phyloP scores from a whole-genome alignment of 2,329 filamentous ascomycete species.

The Cercospora sojina region DNA sequence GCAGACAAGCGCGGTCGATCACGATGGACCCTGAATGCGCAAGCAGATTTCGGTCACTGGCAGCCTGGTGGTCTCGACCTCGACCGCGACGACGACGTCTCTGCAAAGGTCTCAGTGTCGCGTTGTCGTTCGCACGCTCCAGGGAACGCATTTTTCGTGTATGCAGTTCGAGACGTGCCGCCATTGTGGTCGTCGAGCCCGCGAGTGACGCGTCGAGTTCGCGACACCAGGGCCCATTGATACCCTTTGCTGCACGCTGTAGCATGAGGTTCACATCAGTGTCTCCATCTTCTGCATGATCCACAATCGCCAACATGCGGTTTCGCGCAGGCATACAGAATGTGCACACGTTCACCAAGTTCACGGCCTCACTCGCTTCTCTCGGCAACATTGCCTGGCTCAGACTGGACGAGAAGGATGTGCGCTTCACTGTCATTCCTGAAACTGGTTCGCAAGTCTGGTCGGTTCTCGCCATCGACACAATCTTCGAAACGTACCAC shows the following conservation, averaged over 20 bases:
- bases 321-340: constrained; percentile 38
- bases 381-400: constrained; percentile 86
- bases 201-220: background rate
- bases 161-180: background rate
- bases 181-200: background rate
- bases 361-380: constrained; percentile 62
- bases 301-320: constrained; percentile 43
- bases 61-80: background rate
- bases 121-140: background rate
- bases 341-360: constrained; percentile 47
- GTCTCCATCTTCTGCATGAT: background rate
- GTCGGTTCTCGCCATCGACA: constrained; percentile 56
- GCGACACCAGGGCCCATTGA: background rate
- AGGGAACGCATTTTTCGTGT: background rate
- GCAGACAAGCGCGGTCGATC: background rate
- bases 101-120: background rate
- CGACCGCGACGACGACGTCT: background rate
- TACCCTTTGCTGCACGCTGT: background rate
- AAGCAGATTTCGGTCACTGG: background rate
- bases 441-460: constrained; percentile 95
- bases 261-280: background rate
- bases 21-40: background rate
- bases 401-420: constrained; percentile 79
- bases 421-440: constrained; percentile 93
- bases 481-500: constrained; percentile 82